Conservation (phyloP, 2,329 filamentous ascomycete genomes). For the Pestalotiopsis sp. region DNA sequence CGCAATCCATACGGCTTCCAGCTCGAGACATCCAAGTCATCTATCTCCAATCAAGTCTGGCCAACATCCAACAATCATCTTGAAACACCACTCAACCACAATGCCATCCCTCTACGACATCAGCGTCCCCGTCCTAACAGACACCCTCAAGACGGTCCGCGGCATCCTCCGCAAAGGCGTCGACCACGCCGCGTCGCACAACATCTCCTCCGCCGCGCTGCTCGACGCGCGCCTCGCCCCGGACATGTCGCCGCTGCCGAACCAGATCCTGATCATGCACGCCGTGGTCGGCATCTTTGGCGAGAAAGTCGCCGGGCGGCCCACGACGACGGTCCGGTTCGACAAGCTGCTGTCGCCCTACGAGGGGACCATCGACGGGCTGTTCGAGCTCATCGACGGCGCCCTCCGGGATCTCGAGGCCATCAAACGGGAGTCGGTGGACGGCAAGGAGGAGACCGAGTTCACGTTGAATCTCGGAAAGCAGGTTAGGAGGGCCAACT, state of each 20-base stretch:
- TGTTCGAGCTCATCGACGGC: slow-evolving; percentile 35
- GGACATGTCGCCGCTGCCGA: slow-evolving; percentile 44
- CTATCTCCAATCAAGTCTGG: no score
- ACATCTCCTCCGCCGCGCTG: slow-evolving; percentile 19
- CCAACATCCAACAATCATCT: not conserved
- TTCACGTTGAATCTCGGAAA: slow-evolving; percentile 35
- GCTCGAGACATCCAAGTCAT: no score
- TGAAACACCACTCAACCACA: not conserved
- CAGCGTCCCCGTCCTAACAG: slow-evolving; percentile 32
- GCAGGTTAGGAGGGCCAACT: slow-evolving; percentile 25
- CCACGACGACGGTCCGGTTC: slow-evolving; percentile 26
- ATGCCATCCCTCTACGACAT: slow-evolving; percentile 40
- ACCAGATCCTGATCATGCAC: slow-evolving; percentile 36
- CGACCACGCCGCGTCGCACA: slow-evolving; percentile 27
- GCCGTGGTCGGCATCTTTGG: slow-evolving; percentile 29
- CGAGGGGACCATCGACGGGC: slow-evolving; percentile 33
- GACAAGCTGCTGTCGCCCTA: slow-evolving; percentile 19
- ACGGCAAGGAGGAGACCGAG: slow-evolving; percentile 31
- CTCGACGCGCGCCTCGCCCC: slow-evolving; percentile 32
- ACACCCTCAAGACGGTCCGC: slow-evolving; percentile 31
- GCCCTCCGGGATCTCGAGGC: slow-evolving; percentile 28
- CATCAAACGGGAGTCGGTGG: slow-evolving; percentile 26
- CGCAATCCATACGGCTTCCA: no score
- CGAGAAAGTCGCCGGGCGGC: slow-evolving; percentile 37
- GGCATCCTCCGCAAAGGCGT: slow-evolving; percentile 38